Conservation (phyloP, 2,329 filamentous ascomycete genomes). For the Neofusicoccum ribis region DNA sequence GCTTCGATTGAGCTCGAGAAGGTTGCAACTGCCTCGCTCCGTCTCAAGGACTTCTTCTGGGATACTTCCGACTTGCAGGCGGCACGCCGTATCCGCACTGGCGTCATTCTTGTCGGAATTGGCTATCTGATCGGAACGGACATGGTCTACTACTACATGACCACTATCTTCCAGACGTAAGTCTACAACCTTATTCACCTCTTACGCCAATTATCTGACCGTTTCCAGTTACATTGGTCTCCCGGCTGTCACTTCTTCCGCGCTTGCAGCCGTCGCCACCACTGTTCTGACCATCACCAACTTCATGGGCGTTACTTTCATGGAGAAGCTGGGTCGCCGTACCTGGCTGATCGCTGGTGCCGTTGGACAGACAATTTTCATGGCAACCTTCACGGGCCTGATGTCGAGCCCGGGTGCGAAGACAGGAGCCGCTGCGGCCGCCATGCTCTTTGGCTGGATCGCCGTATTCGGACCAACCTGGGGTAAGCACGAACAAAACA, state of each 20-base stretch:
- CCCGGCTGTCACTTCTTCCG: constrained; percentile 25
- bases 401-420: constrained; percentile 22
- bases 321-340: constrained; percentile 31
- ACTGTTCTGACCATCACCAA: constrained; percentile 29
- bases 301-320: constrained; percentile 28
- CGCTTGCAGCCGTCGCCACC: constrained; percentile 28
- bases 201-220: constrained; percentile 32
- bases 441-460: constrained; percentile 35
- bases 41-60: constrained; percentile 27
- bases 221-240: constrained; percentile 29
- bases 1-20: constrained; percentile 24
- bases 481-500: constrained; percentile 20
- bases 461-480: constrained; percentile 35
- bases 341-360: constrained; percentile 25
- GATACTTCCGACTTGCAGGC: constrained; percentile 26
- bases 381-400: constrained; percentile 31
- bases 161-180: constrained; percentile 17
- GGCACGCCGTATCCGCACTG: constrained; percentile 33
- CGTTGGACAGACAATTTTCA: constrained; percentile 29
- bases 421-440: constrained; percentile 29
- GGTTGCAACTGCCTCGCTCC: constrained; percentile 21
- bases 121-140: constrained; percentile 46
- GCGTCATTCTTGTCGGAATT: constrained; percentile 41
- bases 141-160: constrained; percentile 34
- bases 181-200: neutral